phyloP scores from a whole-genome alignment of 2,329 filamentous ascomycete genomes.

The Microcyclospora tardicrescens region DNA sequence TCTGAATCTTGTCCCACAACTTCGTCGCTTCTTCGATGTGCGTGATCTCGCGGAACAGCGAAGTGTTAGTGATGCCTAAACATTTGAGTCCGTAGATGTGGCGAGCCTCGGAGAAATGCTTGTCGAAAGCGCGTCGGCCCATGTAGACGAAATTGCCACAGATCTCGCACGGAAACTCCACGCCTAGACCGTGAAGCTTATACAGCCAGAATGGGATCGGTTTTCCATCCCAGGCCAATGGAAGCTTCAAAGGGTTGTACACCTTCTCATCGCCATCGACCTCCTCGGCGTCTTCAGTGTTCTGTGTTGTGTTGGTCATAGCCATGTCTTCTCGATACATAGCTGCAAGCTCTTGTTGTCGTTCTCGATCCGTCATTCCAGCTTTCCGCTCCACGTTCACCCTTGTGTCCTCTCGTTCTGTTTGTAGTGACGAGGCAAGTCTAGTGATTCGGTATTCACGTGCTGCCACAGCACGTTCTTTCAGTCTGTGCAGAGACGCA shows the following conservation, averaged over 20 bases:
- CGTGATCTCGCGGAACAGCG: slow-evolving; percentile 83
- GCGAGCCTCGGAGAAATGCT: slow-evolving; percentile 90
- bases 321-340: slow-evolving; percentile 53
- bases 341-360: slow-evolving; percentile 84
- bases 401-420: slow-evolving; percentile 75
- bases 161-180: slow-evolving; percentile 91
- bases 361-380: slow-evolving; percentile 93
- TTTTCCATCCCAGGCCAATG: slow-evolving; percentile 95
- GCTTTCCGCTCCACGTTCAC: slow-evolving; percentile 94
- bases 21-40: slow-evolving; percentile 77
- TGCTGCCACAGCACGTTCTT: slow-evolving; percentile 82
- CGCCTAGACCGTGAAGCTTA: slow-evolving; percentile 86
- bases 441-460: slow-evolving; percentile 74
- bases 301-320: slow-evolving; percentile 16
- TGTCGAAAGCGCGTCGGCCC: slow-evolving; percentile 89
- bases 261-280: slow-evolving; percentile 64
- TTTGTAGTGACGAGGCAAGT: slow-evolving; percentile 69
- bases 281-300: slow-evolving; percentile 49
- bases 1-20: slow-evolving; percentile 87
- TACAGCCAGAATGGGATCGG: slow-evolving; percentile 99
- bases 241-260: slow-evolving; percentile 93
- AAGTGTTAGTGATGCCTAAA: slow-evolving; percentile 72
- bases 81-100: slow-evolving; percentile 93
- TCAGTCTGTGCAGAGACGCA: slow-evolving; percentile 39
- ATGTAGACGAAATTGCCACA: slow-evolving; percentile 99